These are phyloP conservation scores for Rhododendron ferrugineum DNA, from an alignment of 148 eudicot genomes.

Conservation along the genomic window DNA sequence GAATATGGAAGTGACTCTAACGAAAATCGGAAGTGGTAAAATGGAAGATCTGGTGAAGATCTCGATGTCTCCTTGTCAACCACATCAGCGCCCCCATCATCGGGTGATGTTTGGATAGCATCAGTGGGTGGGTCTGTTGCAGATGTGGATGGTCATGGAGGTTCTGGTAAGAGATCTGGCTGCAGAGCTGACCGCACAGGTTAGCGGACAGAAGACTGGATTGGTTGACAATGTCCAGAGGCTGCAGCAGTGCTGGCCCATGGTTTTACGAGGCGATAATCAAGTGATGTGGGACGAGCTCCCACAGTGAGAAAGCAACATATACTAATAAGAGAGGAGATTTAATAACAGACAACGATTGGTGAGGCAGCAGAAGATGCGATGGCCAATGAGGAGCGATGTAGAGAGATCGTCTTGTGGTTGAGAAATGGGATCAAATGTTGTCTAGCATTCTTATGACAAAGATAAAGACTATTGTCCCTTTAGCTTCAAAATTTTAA, in stretches of 20 bases:
- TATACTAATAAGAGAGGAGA: not conserved
- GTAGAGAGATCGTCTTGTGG: not conserved
- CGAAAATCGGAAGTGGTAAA: not conserved
- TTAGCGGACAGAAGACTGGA: not conserved
- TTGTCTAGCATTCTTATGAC: not conserved
- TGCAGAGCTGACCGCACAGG: not conserved
- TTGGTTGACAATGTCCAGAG: not conserved
- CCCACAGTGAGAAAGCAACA: not conserved
- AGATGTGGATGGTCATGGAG: not conserved
- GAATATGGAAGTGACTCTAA: not conserved
- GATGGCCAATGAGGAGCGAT: not conserved
- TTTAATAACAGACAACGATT: not conserved
- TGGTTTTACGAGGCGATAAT: not conserved
- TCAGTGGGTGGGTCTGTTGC: not conserved
- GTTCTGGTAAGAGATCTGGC: not conserved
- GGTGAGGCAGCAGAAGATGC: not conserved
- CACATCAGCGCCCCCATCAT: too few relatives aligned
- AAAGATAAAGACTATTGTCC: not conserved
- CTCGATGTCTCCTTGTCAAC: not conserved
- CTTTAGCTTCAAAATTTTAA: not conserved
- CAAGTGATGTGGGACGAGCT: not conserved
- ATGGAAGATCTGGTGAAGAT: not conserved
- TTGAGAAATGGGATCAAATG: not conserved
- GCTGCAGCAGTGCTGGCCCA: not conserved
- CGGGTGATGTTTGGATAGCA: too few relatives aligned